Evolutionary conservation across 176 grass and related monocot genomes (phyloP).

Genomic region (Phoenix roebelenii): DNA sequence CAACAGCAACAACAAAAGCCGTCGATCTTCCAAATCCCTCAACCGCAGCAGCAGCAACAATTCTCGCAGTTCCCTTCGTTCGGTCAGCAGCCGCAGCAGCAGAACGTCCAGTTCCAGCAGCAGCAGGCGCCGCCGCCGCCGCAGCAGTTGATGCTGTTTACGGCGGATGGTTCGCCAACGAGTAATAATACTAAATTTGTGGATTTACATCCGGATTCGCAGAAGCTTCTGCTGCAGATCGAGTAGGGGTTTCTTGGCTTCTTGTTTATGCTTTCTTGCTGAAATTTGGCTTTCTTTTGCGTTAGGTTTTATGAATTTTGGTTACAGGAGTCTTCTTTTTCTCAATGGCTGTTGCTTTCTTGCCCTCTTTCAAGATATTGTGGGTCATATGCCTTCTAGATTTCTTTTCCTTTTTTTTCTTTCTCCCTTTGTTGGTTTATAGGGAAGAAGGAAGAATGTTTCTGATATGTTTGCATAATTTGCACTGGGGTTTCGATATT

Average conservation of each 20-base stretch:
- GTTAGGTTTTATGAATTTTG: too few relatives aligned
- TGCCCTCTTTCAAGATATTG: too few relatives aligned
- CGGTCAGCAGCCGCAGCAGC: background rate
- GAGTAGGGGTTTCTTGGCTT: background rate
- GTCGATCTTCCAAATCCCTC: too few relatives aligned
- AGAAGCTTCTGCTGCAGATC: slow-evolving; percentile 10
- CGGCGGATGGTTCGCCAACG: slow-evolving; percentile 3
- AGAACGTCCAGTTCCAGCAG: too few relatives aligned
- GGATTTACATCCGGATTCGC: slow-evolving; percentile 14
- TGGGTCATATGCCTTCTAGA: too few relatives aligned
- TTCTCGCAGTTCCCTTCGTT: background rate
- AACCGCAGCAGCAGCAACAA: background rate
- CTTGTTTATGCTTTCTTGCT: background rate
- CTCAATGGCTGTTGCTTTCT: too few relatives aligned
- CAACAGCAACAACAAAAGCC: too few relatives aligned
- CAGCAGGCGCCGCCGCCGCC: background rate
- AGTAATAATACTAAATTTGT: slow-evolving; percentile 2
- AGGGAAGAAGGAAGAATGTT: too few relatives aligned
- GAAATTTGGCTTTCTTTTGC: background rate
- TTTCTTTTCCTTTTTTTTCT: too few relatives aligned
- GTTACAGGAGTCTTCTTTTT: too few relatives aligned
- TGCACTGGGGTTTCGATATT: background rate
- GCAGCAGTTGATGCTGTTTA: slow-evolving; percentile 14
- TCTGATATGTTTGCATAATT: too few relatives aligned
- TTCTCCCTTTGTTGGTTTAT: too few relatives aligned